Base-by-base conservation (phyloP, 129 eudicot species). In the Heracleum sosnowskyi region DNA sequence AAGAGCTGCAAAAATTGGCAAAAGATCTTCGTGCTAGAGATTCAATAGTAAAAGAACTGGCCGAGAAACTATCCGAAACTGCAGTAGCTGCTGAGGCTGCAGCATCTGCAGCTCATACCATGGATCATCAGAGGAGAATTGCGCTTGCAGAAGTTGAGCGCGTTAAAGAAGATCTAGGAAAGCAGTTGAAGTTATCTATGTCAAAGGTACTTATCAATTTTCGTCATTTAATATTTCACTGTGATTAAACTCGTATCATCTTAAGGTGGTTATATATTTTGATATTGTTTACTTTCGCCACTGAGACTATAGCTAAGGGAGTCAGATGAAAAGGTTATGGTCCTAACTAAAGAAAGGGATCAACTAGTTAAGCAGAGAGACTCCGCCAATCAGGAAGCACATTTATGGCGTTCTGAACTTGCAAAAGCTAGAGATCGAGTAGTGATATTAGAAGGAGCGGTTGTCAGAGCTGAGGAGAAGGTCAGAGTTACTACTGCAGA, bases 81-180 rank as follows among this genome's bases (percentile, higher is more conserved):
- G 99, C 99, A 78, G 97, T 87, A 79, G 97, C 99, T 73, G 97
- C 97, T 46, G 92, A 87, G 81, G 86, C 91, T 80, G 99, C 97
- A 39, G 97, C 99, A 79, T 88, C 97, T 87, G 99, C 99, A 83
- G 99, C 99, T 85, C 87, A 87, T 83, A 92, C 90, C 9, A 90
- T 96, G 97, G 88, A 96, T 81, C 88, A 90, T 81, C 99, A 96
- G 73, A 86, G 99, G 86, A 90, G 90, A 86, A 82, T 89, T 73
- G 92, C 96, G 57, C 80, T 79, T 83, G 86, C 89, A 28, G 97
- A 96, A 82, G 84, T 87, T 76, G 97, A 90, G 57, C 90, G 86
- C 39, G 63, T 92, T 33, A 86, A 79, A 77, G 86, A 83, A 79
- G 92, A 89, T 63, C 85, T 85, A 69, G 90, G 88, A 76, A 90